Base-by-base conservation (phyloP, 805 yeast species). In the Clavispora santaluciae region DNA sequence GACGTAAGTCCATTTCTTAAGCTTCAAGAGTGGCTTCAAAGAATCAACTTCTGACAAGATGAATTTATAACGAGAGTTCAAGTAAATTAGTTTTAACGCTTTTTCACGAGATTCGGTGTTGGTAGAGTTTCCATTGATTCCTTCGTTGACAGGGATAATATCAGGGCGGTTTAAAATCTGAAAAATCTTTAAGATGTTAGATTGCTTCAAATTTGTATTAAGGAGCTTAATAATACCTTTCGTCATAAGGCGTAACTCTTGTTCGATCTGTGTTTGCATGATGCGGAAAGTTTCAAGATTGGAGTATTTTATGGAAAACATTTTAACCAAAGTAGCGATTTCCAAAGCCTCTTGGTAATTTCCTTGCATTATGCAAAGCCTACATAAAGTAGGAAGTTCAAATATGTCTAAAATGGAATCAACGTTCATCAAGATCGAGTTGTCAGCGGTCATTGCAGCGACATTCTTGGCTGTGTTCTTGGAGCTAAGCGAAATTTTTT, bases 341-440 rank as follows among this genome's bases (percentile, higher is more conserved):
- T 91, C 95, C 25, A 91, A 73, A 8, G 96, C 89, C 54, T 89
- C 95, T 24, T 88, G 84, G 56, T 90, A 93, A 54, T 85, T 86
- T 0, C 96, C 96, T 35, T 84, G 83, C 36, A 78, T 72, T 9
- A 90, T 86, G 61, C 97, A 87, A n/a, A 90, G 79, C 36, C 81
- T 74, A 24, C 91, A 81, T 36, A 91, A 60, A 1, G 95, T 74
- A 1, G 99, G 97, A 24, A 93, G 65, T 55, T 87, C 95, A 49
- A 91, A 66, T 8, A 90, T 73, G 52, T 86, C 95, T 45, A 83
- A 74, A 9, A 90, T 70, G 29, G 80, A 76, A 46, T 83, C 89
- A 54, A 88, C 74, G 49, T 84, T 82, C 36, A 73, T 72, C 31
- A 81, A 63, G 22, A 82, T 72, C 4, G 63, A 51, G 44, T 55